A percentile compares a stretch with the other conserved stretches of the same genome.
These are phyloP conservation scores for Suillus bovinus DNA, from an alignment of 768 basidiomycete genomes.

Conservation along the genomic window DNA sequence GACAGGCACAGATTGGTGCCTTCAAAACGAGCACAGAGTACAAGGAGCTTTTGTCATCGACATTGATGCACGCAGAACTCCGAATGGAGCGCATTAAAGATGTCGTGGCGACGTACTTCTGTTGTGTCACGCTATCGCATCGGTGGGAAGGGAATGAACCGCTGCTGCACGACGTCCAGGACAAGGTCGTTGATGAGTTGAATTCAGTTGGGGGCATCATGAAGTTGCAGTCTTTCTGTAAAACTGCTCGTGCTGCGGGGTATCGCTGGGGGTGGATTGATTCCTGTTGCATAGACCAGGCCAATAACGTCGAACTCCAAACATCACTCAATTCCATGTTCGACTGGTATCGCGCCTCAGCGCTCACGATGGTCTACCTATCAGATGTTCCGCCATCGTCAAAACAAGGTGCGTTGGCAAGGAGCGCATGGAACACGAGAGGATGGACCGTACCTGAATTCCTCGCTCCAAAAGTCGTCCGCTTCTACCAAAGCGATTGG, in stretches of 20 bases:
- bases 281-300: neutral
- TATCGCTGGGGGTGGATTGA: neutral
- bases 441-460: neutral
- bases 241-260: neutral
- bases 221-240: neutral
- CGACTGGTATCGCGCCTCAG: neutral
- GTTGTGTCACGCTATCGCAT: neutral
- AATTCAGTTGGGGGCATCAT: neutral
- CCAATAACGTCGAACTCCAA: neutral
- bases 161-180: neutral
- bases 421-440: neutral
- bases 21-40: neutral
- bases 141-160: neutral
- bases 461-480: neutral
- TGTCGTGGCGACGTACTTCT: neutral
- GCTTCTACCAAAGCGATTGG: neutral
- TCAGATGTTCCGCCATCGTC: neutral
- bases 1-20: neutral
- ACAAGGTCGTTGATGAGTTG: neutral
- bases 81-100: neutral
- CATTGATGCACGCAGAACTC: neutral
- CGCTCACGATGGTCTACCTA: neutral
- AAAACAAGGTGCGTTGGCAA: neutral
- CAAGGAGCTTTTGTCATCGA: neutral
- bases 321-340: neutral